Conservation (phyloP, 306 rosid species). For the Corylus americana region DNA sequence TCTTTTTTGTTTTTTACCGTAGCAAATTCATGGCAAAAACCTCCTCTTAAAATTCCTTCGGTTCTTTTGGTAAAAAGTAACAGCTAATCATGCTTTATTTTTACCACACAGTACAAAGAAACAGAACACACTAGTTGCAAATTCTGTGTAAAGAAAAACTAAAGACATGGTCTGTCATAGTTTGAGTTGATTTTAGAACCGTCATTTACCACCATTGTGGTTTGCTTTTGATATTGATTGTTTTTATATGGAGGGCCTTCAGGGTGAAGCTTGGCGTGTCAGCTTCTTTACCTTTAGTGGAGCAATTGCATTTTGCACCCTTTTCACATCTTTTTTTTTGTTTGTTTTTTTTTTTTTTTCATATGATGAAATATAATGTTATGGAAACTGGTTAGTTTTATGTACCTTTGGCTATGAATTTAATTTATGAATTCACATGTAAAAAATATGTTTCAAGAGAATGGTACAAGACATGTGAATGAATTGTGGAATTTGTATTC, state of each 20-base stretch:
- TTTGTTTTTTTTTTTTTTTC: no score
- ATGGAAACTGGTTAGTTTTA: no score
- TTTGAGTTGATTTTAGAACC: not conserved
- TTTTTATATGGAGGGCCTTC: not conserved
- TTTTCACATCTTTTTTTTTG: not conserved
- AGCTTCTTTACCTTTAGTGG: not conserved
- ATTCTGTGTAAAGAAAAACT: no score
- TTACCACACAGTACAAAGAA: not conserved
- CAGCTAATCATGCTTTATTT: not conserved
- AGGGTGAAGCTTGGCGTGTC: not conserved
- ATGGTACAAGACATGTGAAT: no score
- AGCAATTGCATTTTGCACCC: not conserved
- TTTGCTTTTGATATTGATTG: not conserved
- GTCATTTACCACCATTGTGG: not conserved
- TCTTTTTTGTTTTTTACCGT: not conserved
- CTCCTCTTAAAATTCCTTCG: not conserved
- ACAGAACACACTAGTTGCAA: no score
- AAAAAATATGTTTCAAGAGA: no score
- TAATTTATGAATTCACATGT: no score
- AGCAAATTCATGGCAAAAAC: not conserved
- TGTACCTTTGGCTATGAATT: no score
- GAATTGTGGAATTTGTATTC: no score
- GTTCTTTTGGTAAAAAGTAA: not conserved
- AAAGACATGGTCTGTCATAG: not conserved
- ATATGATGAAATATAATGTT: no score